Evolutionary conservation across 2,329 filamentous ascomycete species (phyloP).

Genomic region (Cryphonectria nitschkei): DNA sequence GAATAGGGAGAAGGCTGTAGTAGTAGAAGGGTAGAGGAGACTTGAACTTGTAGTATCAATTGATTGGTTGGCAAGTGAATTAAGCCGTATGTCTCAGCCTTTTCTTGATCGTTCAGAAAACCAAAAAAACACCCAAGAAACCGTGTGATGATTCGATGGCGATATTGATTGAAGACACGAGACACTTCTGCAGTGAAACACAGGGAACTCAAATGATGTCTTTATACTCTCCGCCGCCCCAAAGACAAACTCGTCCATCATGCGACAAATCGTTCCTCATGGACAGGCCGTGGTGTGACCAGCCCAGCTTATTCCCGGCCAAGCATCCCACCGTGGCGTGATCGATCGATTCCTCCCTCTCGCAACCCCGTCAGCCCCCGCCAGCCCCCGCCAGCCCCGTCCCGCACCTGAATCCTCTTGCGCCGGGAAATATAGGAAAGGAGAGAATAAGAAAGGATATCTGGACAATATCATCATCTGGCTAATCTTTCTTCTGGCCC

Average conservation of each 20-base stretch:
- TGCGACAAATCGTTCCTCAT: constrained; percentile 6
- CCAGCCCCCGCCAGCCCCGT: neutral
- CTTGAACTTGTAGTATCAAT: neutral
- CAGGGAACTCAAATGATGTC: neutral
- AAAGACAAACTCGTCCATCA: constrained; percentile 7
- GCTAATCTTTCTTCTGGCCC: neutral
- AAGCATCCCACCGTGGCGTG: constrained; percentile 30
- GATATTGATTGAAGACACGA: too few relatives aligned
- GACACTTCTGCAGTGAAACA: neutral
- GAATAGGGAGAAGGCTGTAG: too few relatives aligned
- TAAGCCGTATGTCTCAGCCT: too few relatives aligned
- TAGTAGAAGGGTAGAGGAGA: too few relatives aligned
- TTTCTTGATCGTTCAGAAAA: too few relatives aligned
- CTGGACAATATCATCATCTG: too few relatives aligned
- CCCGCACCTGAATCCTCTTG: neutral
- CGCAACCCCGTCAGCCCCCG: neutral
- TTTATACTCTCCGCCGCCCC: constrained; percentile 16
- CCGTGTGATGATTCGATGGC: neutral
- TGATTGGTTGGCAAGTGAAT: neutral
- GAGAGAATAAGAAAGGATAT: neutral
- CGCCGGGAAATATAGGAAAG: neutral
- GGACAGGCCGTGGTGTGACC: constrained; percentile 19
- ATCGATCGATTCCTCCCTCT: neutral
- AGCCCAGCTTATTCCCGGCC: neutral
- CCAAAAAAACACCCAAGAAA: too few relatives aligned